Conservation (phyloP, 2,329 filamentous ascomycete species). For the Coniochaeta sp. region DNA sequence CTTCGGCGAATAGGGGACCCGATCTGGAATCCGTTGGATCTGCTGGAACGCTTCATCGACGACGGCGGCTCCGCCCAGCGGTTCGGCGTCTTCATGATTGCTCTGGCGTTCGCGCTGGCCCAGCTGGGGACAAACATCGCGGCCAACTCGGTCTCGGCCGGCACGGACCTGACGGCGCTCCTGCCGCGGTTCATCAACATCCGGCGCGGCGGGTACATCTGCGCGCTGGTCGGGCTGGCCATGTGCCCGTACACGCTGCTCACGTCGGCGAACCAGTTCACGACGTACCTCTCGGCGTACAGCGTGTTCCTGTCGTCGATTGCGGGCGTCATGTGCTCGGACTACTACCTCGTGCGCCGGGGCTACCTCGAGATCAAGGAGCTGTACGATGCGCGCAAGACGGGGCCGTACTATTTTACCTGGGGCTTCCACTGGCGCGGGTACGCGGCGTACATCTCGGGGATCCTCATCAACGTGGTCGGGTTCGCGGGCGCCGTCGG, state of each 20-base stretch:
- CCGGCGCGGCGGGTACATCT: conserved; percentile 79
- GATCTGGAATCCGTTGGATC: conserved; percentile 66
- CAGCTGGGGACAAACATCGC: conserved; percentile 84
- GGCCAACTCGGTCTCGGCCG: conserved; percentile 77
- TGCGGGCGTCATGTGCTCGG: conserved; percentile 80
- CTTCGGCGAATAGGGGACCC: conserved; percentile 30
- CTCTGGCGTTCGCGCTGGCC: conserved; percentile 64
- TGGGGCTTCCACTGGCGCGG: conserved; percentile 76
- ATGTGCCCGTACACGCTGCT: conserved; percentile 87
- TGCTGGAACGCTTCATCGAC: conserved; percentile 60
- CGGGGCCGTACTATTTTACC: conserved; percentile 66
- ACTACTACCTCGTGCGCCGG: conserved; percentile 81
- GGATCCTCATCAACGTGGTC: conserved; percentile 85
- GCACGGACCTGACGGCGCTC: conserved; percentile 75
- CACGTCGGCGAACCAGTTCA: conserved; percentile 71
- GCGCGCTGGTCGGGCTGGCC: conserved; percentile 68
- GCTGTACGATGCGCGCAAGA: conserved; percentile 65
- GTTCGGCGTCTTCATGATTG: conserved; percentile 70
- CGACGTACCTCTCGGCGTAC: conserved; percentile 85
- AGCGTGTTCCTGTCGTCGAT: conserved; percentile 92
- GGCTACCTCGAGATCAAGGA: conserved; percentile 75
- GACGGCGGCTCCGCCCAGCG: conserved; percentile 62
- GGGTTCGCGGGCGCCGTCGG: conserved; percentile 83
- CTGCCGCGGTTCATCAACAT: conserved; percentile 78
- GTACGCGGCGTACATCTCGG: conserved; percentile 73